Conservation (phyloP, 352 stramenopile species). For the Phytophthora cryptogea region DNA sequence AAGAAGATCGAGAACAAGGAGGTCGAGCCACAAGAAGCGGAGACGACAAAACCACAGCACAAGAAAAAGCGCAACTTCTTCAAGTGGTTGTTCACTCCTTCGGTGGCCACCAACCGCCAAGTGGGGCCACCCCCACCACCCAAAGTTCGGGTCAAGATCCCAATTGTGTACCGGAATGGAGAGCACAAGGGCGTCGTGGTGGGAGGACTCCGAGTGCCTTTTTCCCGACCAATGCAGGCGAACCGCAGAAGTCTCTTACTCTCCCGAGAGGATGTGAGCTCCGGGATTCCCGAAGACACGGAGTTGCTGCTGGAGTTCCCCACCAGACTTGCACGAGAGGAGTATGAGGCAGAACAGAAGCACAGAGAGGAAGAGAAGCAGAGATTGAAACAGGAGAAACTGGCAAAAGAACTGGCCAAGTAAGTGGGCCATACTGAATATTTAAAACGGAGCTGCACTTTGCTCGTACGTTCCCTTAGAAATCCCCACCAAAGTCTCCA, state of each 20-base stretch:
- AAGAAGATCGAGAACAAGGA: conserved; percentile 19
- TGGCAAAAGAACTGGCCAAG: conserved; percentile 29
- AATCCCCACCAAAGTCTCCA: conserved; percentile 52
- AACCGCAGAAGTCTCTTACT: conserved; percentile 27
- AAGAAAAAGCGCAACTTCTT: conserved; percentile 33
- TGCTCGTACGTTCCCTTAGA: conserved; percentile 30
- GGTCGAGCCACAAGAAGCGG: background rate
- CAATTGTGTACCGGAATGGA: conserved; percentile 31
- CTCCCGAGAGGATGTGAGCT: conserved; percentile 16
- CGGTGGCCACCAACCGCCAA: conserved; percentile 31
- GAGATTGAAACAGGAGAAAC: conserved; percentile 24
- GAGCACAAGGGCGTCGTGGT: conserved; percentile 39
- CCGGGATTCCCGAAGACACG: conserved; percentile 25
- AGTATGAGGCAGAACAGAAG: conserved; percentile 12
- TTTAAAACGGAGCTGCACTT: conserved; percentile 16
- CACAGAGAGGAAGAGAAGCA: conserved; percentile 19
- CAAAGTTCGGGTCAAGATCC: conserved; percentile 39
- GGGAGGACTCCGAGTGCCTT: conserved; percentile 29
- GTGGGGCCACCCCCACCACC: conserved; percentile 9
- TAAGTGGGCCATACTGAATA: conserved; percentile 9
- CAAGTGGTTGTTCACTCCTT: conserved; percentile 27
- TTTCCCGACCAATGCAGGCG: conserved; percentile 37
- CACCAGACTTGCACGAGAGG: conserved; percentile 11
- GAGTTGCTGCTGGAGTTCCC: conserved; percentile 31
- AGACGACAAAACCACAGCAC: conserved; percentile 18